Evolutionary conservation across 371 early-diverging fungal genomes (phyloP), one percentile per base, ranked within the genome.

Genomic region (Chytridium lagenaria): DNA sequence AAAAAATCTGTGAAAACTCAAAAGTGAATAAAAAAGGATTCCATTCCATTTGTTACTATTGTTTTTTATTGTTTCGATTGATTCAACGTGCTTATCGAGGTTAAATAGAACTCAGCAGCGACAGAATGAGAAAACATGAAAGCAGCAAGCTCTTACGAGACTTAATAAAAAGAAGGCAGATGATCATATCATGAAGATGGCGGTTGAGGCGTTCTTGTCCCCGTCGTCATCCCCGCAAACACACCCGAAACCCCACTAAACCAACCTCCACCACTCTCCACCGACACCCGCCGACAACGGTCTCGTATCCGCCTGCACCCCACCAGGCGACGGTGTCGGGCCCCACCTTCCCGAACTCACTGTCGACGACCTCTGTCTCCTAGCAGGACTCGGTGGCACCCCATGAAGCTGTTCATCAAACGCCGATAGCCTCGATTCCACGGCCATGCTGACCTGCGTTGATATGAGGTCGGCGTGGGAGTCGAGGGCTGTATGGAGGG

Each of bases 381-480:
- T 30, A 19, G 44, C 49, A 16, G 38, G 66, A 2, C 40, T 10
- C 66, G 66, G 2, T 3, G 37, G 7, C 10, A 44, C 39, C n/a
- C 2, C 44, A n/a, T 28, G 23, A 15, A 34, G 7, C n/a, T 44
- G 12, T 38, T 30, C 44, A 19, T 66, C 66, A 28, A 40, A 66
- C 2, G 44, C 49, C 44, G 66, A 28, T 2, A 66, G 30, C 19
- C 66, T 16, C 23, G 44, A 40, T 40, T 66, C 66, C 66, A 66
- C 66, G 7, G 66, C 49, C 66, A 66, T 66, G 44, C 26, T 40
- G 40, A 66, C 66, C 10, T 40, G 37, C 10, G 40, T 7, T 5
- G 66, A 66, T 2, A 66, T 22, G 28, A 66, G 44, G 36, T 66
- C 66, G n/a, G 66, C 66, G 44, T 66, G 66, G n/a, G 66, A 66